Conservation (phyloP, 148 eudicot genomes). For the Nepenthes mirabilis region DNA sequence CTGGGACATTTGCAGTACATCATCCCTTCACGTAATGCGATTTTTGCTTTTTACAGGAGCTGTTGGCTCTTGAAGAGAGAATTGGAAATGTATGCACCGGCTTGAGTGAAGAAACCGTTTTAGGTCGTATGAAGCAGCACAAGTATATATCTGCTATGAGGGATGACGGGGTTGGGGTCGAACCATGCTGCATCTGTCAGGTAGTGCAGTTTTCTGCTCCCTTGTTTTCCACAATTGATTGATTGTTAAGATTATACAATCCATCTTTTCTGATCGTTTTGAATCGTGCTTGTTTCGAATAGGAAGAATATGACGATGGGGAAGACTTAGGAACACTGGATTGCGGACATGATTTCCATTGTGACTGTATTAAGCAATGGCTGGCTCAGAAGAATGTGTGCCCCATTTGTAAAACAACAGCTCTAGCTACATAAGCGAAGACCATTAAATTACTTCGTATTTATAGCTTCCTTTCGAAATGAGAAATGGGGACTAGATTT, state of each 20-base stretch:
- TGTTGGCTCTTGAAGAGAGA: constrained; percentile 83
- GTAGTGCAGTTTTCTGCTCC: constrained; percentile 18
- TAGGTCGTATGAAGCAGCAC: constrained; percentile 37
- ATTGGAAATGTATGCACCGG: constrained; percentile 87
- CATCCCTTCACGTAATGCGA: too few relatives aligned
- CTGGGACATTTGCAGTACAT: too few relatives aligned
- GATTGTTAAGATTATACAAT: background rate
- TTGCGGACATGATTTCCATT: constrained; percentile 83
- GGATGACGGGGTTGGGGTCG: constrained; percentile 33
- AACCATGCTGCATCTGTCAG: constrained; percentile 93
- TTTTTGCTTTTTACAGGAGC: constrained; percentile 35
- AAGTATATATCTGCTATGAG: constrained; percentile 28
- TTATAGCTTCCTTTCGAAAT: background rate
- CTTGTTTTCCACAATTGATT: background rate
- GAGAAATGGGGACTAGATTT: background rate
- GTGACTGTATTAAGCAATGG: constrained; percentile 83
- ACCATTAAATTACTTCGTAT: background rate
- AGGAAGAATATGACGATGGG: constrained; percentile 78
- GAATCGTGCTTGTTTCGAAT: constrained; percentile 1
- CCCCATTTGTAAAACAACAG: constrained; percentile 93
- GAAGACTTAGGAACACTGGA: constrained; percentile 70
- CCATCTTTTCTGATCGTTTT: background rate
- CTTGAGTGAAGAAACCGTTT: constrained; percentile 54
- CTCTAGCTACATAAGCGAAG: constrained; percentile 18
- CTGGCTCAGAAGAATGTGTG: constrained; percentile 72